Evolutionary conservation across 1,284 basidiomycete species (phyloP).

Genomic region (Dichomitus squalens): DNA sequence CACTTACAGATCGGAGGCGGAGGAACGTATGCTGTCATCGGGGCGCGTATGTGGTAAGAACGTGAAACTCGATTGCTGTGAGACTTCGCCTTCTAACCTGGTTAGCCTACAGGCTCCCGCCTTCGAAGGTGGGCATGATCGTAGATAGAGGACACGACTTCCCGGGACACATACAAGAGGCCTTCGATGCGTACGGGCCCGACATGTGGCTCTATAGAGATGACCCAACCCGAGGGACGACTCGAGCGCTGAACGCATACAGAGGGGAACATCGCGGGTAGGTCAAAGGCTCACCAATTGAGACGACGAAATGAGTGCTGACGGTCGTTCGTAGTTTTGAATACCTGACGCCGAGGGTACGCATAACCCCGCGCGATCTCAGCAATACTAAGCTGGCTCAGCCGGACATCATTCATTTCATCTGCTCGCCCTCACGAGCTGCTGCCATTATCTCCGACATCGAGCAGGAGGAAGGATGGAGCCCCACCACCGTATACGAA

Average conservation of each 20-base stretch:
- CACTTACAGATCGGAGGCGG: constrained; percentile 84
- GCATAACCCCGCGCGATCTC: constrained; percentile 74
- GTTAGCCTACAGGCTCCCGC: constrained; percentile 54
- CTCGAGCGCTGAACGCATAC: constrained; percentile 82
- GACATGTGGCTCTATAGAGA: constrained; percentile 84
- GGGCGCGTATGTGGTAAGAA: constrained; percentile 77
- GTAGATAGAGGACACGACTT: constrained; percentile 86
- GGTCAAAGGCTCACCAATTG: constrained; percentile 13
- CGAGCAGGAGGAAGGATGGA: constrained; percentile 55
- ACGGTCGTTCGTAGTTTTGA: constrained; percentile 58
- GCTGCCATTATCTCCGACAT: constrained; percentile 68
- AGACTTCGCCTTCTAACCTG: background rate
- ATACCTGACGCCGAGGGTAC: constrained; percentile 77
- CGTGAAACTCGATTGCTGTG: background rate
- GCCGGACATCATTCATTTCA: constrained; percentile 78
- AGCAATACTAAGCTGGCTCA: constrained; percentile 51
- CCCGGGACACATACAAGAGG: constrained; percentile 55
- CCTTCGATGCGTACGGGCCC: constrained; percentile 66
- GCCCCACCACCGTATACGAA: constrained; percentile 76
- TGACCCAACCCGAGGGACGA: constrained; percentile 54
- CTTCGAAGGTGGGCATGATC: constrained; percentile 75
- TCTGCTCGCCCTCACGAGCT: constrained; percentile 82
- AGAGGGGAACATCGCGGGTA: constrained; percentile 74
- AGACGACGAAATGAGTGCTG: background rate
- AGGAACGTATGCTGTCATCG: constrained; percentile 79